phyloP scores from a whole-genome alignment of 768 basidiomycete genomes.

The Podaxis rugospora region DNA sequence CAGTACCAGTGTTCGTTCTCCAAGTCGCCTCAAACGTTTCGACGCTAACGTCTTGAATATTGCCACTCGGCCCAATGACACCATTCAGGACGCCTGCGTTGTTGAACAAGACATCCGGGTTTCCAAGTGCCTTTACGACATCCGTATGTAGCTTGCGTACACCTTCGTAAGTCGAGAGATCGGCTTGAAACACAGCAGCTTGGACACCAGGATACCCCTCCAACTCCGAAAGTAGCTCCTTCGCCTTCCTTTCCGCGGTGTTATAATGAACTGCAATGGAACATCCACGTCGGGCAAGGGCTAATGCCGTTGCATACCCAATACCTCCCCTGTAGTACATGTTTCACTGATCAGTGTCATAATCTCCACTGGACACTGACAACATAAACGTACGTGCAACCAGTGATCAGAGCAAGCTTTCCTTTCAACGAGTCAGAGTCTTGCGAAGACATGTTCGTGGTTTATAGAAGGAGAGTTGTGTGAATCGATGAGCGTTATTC shows the following conservation, averaged over 20 bases:
- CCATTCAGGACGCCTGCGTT: constrained; percentile 42
- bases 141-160: constrained; percentile 38
- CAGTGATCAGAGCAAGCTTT: constrained; percentile 25
- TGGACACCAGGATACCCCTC: constrained; percentile 26
- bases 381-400: constrained; percentile 20
- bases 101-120: constrained; percentile 48
- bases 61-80: constrained; percentile 37
- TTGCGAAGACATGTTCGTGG: not conserved
- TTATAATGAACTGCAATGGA: constrained; percentile 51
- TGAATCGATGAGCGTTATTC: not conserved
- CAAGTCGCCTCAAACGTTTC: constrained; percentile 44
- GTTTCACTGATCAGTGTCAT: not conserved
- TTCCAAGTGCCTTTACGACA: constrained; percentile 39
- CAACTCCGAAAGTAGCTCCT: constrained; percentile 34
- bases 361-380: not conserved
- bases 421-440: constrained; percentile 13
- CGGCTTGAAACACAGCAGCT: constrained; percentile 42
- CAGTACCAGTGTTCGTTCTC: constrained; percentile 43
- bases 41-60: constrained; percentile 39
- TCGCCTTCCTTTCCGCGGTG: constrained; percentile 30
- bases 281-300: constrained; percentile 40
- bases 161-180: constrained; percentile 39
- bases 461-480: not conserved
- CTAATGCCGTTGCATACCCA: constrained; percentile 43
- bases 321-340: constrained; percentile 41